Evolutionary conservation across 75 land plant species (phyloP).

Genomic region (Pinus taeda): DNA sequence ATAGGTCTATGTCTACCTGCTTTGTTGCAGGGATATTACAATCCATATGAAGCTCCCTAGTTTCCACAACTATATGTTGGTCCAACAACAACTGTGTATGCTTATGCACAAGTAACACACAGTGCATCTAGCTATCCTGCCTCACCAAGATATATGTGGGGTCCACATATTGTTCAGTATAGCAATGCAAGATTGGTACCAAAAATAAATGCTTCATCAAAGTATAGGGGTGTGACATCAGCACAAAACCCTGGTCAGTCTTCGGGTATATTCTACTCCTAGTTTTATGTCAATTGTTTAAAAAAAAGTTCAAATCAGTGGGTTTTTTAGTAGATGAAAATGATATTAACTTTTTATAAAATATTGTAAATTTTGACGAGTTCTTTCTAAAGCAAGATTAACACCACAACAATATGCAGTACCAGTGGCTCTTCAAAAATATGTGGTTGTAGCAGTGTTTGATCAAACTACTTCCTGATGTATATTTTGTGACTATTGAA

Average conservation of each 20-base stretch:
- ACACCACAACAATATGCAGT: conserved; percentile 9
- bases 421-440: conserved; percentile 3
- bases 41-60: conserved; percentile 10
- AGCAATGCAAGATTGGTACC: conserved; percentile 11
- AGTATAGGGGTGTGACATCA: conserved; percentile 1
- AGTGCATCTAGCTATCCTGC: conserved; percentile 7
- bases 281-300: neutral
- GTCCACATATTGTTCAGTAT: conserved; percentile 14
- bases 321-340: neutral
- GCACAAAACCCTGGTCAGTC: neutral
- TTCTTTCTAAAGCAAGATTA: neutral
- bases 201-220: neutral
- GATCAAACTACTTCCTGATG: conserved; percentile 6
- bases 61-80: conserved; percentile 11
- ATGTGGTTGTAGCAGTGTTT: conserved; percentile 10
- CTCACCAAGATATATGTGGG: conserved; percentile 8
- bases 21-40: conserved; percentile 4
- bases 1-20: neutral
- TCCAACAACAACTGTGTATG: conserved; percentile 4
- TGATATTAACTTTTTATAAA: neutral
- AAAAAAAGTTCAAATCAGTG: neutral
- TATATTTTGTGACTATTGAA: neutral
- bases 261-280: neutral
- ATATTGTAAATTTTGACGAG: too few relatives aligned
- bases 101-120: conserved; percentile 4